Evolutionary conservation across 176 grass and related monocot species (phyloP), one percentile per base, ranked within the genome.

Genomic region (Typha latifolia): DNA sequence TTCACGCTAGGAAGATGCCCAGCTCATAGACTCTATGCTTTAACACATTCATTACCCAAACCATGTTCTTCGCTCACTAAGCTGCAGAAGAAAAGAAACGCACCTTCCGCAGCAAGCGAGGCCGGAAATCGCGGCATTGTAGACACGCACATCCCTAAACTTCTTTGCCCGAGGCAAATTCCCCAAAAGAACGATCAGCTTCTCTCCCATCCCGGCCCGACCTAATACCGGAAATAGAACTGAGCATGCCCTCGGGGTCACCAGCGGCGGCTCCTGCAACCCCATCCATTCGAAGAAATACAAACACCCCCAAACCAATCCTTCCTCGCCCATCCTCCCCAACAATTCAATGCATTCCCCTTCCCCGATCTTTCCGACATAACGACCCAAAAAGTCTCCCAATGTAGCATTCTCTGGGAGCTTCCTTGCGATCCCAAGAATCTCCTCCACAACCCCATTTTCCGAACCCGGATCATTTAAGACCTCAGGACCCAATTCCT

Each of bases 281-380:
- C 47, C 12, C 82, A 84, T 84, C 82, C 82, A 84, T 29, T 84
- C 59, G 8, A 79, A 61, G 32, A 84, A 62, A 22, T 75, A 49
- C 61, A 84, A 22, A 27, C 75, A 79, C 31, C 62, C 66, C 53
- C 49, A 59, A 20, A 70, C 37, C 55, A 84, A 65, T 32, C 82
- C 82, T 49, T 84, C 82, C 53, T 75, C 66, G 12, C 59, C 73
- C 76, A 84, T 62, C 16, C 68, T 66, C 32, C 64, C 49, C 49
- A 84, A 64, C 37, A 79, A 52, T 62, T 73, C 53, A 23, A 84
- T 48, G 51, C 82, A 84, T 16, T 84, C 76, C 49, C 69, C 70
- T 71, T 84, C 65, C 18, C 49, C 63, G 27, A 84, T 16, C 47
- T 6, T 66, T 11, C 82, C 76, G 4, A 19, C 70, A 61, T 51